phyloP scores from a whole-genome alignment of 768 basidiomycete species.

The Amanita rubescens region DNA sequence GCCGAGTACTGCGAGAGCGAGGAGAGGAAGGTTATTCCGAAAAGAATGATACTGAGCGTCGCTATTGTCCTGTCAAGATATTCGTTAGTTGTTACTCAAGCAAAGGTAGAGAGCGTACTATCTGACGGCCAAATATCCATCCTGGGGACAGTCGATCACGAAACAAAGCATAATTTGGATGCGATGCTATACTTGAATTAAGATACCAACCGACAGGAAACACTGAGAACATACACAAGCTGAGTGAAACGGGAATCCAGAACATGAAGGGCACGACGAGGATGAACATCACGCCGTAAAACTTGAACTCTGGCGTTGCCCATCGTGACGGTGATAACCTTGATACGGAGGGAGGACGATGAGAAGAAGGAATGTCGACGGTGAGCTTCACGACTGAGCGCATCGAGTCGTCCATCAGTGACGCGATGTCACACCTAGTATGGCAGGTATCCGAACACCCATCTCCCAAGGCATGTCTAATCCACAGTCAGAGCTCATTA shows the following conservation, averaged over 20 bases:
- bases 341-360: slow-evolving; percentile 17
- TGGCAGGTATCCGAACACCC: background rate
- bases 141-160: slow-evolving; percentile 51
- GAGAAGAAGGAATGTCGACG: slow-evolving; percentile 43
- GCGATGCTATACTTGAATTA: slow-evolving; percentile 40
- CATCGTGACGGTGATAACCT: slow-evolving; percentile 50
- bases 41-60: slow-evolving; percentile 90
- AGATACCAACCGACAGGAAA: slow-evolving; percentile 4
- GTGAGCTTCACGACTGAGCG: slow-evolving; percentile 42
- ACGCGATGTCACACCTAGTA: background rate
- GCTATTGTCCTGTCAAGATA: slow-evolving; percentile 68
- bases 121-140: slow-evolving; percentile 74
- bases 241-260: slow-evolving; percentile 68
- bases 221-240: slow-evolving; percentile 51
- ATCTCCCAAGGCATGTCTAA: background rate
- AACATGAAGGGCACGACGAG: slow-evolving; percentile 67
- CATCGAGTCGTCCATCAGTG: too few species aligned
- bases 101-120: slow-evolving; percentile 53
- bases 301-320: slow-evolving; percentile 72
- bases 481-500: background rate
- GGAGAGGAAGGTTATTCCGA: slow-evolving; percentile 65
- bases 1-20: slow-evolving; percentile 38
- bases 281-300: slow-evolving; percentile 59
- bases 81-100: slow-evolving; percentile 3
- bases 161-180: slow-evolving; percentile 69